Evolutionary conservation across 805 yeast species (phyloP).

Genomic region (Lachancea kluyveri): DNA sequence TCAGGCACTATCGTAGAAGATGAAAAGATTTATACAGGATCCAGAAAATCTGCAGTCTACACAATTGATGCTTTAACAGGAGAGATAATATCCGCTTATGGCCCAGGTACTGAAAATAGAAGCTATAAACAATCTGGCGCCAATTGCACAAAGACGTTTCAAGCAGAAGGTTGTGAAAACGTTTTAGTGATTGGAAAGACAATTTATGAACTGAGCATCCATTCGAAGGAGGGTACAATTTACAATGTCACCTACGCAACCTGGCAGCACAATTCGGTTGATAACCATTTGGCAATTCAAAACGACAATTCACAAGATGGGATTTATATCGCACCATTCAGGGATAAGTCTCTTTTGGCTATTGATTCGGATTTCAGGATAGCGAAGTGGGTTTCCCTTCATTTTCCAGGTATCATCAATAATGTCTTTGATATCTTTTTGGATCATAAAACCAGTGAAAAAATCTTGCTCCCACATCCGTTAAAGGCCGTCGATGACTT

Average conservation of each 20-base stretch:
- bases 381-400: conserved; percentile 69
- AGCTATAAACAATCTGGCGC: conserved; percentile 11
- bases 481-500: conserved; percentile 31
- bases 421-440: conserved; percentile 70
- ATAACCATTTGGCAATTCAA: conserved; percentile 44
- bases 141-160: conserved; percentile 12
- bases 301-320: conserved; percentile 59
- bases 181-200: conserved; percentile 62
- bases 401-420: conserved; percentile 64
- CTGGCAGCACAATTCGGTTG: conserved; percentile 91
- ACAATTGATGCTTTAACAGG: conserved; percentile 73
- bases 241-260: conserved; percentile 85
- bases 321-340: conserved; percentile 75
- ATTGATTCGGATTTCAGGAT: conserved; percentile 61
- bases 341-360: conserved; percentile 73
- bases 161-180: conserved; percentile 24
- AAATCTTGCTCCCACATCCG: conserved; percentile 65
- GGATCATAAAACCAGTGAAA: conserved; percentile 29
- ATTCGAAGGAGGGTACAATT: conserved; percentile 58
- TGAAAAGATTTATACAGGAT: conserved; percentile 85
- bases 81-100: conserved; percentile 62
- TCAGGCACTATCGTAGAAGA: conserved; percentile 35
- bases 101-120: conserved; percentile 38
- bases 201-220: conserved; percentile 67
- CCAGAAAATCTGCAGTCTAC: conserved; percentile 67